Evolutionary conservation across 2,329 filamentous ascomycete species (phyloP).

Genomic region (Phoma herbarum): DNA sequence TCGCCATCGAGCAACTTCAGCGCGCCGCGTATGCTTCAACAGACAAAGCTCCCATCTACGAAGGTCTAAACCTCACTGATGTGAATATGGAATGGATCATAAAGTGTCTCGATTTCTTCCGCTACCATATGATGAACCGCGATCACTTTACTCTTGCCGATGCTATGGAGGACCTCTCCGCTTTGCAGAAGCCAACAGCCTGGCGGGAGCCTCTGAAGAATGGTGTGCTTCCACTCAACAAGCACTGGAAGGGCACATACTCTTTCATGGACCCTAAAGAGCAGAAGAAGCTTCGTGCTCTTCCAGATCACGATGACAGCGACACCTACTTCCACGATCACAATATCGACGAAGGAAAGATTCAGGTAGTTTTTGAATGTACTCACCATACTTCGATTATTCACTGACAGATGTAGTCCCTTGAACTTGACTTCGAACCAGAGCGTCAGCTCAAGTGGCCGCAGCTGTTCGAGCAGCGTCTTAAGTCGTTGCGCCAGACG

Average conservation of each 20-base stretch:
- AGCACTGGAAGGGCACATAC: constrained; percentile 62
- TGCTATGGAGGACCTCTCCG: constrained; percentile 49
- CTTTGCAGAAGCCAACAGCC: constrained; percentile 52
- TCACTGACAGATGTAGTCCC: constrained; percentile 36
- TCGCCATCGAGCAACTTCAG: constrained; percentile 58
- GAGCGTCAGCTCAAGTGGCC: constrained; percentile 48
- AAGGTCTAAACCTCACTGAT: constrained; percentile 45
- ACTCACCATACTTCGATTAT: background rate
- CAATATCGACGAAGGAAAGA: constrained; percentile 40
- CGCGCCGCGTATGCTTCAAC: constrained; percentile 54
- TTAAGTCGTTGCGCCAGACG: constrained; percentile 47
- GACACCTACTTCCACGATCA: constrained; percentile 41
- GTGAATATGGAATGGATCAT: constrained; percentile 59
- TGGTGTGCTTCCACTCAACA: constrained; percentile 51
- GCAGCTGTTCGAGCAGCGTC: constrained; percentile 50
- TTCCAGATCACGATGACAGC: constrained; percentile 31
- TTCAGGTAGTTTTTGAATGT: constrained; percentile 35
- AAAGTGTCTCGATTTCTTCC: constrained; percentile 63
- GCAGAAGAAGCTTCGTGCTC: constrained; percentile 28
- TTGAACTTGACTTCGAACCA: constrained; percentile 45
- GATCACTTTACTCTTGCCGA: constrained; percentile 51
- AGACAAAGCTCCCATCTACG: constrained; percentile 52
- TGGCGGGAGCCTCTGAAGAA: constrained; percentile 52
- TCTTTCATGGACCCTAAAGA: constrained; percentile 48
- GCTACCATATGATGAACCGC: constrained; percentile 56